Conservation (phyloP, 192 early-diverging fungal genomes). For the Pecoramyces ruminantium region DNA sequence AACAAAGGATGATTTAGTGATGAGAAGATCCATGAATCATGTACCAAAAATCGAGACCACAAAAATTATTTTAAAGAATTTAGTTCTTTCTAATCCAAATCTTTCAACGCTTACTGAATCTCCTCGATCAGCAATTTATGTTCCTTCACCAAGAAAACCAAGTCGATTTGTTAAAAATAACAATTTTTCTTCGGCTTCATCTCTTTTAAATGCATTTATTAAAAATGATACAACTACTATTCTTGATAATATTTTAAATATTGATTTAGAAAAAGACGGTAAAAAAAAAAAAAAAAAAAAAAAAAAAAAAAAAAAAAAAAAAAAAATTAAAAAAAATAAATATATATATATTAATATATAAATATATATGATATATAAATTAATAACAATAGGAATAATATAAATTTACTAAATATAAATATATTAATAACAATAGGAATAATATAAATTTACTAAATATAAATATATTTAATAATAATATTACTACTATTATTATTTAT, state of each 20-base stretch:
- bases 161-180: neutral
- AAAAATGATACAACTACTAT: neutral
- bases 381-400: too few relatives aligned
- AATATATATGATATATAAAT: too few relatives aligned
- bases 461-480: too few relatives aligned
- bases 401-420: too few relatives aligned
- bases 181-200: neutral
- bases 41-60: neutral
- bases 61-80: neutral
- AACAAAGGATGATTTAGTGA: too few relatives aligned
- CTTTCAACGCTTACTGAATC: neutral
- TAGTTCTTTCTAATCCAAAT: neutral
- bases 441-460: too few relatives aligned
- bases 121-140: neutral
- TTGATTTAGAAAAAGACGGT: neutral
- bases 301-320: too few relatives aligned
- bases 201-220: neutral
- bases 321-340: too few relatives aligned
- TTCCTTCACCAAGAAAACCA: neutral
- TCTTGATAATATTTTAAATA: neutral
- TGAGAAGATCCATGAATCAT: neutral
- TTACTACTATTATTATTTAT: too few relatives aligned
- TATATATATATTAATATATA: too few relatives aligned
- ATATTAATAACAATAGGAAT: too few relatives aligned
- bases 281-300: too few relatives aligned